Evolutionary conservation across 176 grass and related monocot species (phyloP).

Genomic region (Ensete glaucum): DNA sequence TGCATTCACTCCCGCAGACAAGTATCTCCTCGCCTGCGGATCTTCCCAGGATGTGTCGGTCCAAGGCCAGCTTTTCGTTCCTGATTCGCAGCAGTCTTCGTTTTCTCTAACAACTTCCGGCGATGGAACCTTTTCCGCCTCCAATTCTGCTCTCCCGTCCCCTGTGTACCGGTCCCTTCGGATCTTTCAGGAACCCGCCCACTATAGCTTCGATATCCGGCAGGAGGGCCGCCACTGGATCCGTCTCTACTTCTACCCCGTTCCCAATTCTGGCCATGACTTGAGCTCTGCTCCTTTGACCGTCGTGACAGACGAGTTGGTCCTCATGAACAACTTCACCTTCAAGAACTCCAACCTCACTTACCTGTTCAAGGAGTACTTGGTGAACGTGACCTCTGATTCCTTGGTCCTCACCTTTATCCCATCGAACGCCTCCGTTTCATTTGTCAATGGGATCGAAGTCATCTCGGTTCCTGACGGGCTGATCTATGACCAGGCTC

Average conservation of each 20-base stretch:
- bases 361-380: slow-evolving; percentile 56
- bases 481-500: slow-evolving; percentile 51
- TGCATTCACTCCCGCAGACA: slow-evolving; percentile 64
- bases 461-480: slow-evolving; percentile 69
- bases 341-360: slow-evolving; percentile 26
- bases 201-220: slow-evolving; percentile 55
- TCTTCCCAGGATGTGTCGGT: slow-evolving; percentile 29
- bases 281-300: slow-evolving; percentile 40
- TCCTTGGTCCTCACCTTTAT: slow-evolving; percentile 65
- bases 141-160: slow-evolving; percentile 20
- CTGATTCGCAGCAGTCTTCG: slow-evolving; percentile 43
- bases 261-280: slow-evolving; percentile 53
- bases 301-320: slow-evolving; percentile 59
- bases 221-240: slow-evolving; percentile 73
- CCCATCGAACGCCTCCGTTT: slow-evolving; percentile 41
- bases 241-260: slow-evolving; percentile 55
- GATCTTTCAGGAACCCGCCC: slow-evolving; percentile 33
- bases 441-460: slow-evolving; percentile 77
- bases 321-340: slow-evolving; percentile 63
- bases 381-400: slow-evolving; percentile 50
- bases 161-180: slow-evolving; percentile 51
- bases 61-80: slow-evolving; percentile 34
- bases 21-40: slow-evolving; percentile 72
- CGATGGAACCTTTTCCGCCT: slow-evolving; percentile 16
- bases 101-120: slow-evolving; percentile 21